These are phyloP conservation scores for Xylaria acuta DNA, from an alignment of 495 filamentous ascomycete species.

Conservation along the genomic window DNA sequence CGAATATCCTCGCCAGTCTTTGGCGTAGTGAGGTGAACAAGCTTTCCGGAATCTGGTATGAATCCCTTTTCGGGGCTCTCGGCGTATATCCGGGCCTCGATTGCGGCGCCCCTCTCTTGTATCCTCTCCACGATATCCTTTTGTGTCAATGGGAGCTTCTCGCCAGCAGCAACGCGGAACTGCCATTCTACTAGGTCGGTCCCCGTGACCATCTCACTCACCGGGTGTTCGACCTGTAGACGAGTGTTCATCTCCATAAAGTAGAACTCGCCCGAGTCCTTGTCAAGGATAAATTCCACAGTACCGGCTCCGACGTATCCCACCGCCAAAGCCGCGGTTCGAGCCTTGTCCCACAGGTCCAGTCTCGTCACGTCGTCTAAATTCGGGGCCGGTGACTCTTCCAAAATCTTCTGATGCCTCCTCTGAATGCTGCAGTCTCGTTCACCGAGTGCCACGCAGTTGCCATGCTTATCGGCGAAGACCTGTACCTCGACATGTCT, in stretches of 20 bases:
- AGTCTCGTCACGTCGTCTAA: slow-evolving; percentile 78
- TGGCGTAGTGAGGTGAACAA: slow-evolving; percentile 83
- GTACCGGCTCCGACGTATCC: slow-evolving; percentile 96
- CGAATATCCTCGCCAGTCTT: slow-evolving; percentile 71
- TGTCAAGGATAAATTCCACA: slow-evolving; percentile 99
- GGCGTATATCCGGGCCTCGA: slow-evolving; percentile 96
- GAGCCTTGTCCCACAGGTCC: slow-evolving; percentile 92
- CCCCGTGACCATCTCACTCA: slow-evolving; percentile 95
- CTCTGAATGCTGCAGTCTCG: slow-evolving; percentile 87
- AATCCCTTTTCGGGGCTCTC: slow-evolving; percentile 92
- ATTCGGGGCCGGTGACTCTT: slow-evolving; percentile 93
- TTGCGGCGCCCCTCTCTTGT: slow-evolving; percentile 76
- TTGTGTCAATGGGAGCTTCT: slow-evolving; percentile 84
- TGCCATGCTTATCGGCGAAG: slow-evolving; percentile 90
- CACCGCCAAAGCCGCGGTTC: slow-evolving; percentile 87
- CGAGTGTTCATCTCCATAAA: slow-evolving; percentile 99
- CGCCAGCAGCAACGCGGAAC: slow-evolving; percentile 88
- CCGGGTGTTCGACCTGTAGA: slow-evolving; percentile 95
- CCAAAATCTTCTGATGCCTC: slow-evolving; percentile 95
- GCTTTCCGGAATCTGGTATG: slow-evolving; percentile 89
- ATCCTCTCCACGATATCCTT: slow-evolving; percentile 81
- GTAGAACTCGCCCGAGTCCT: slow-evolving; percentile 90
- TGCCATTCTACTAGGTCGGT: slow-evolving; percentile 97
- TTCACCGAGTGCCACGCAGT: slow-evolving; percentile 83
- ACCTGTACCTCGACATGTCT: slow-evolving; percentile 98